Evolutionary conservation across 139 green algal species (phyloP), one percentile per base, ranked within the genome.

Genomic region (Chara braunii): DNA sequence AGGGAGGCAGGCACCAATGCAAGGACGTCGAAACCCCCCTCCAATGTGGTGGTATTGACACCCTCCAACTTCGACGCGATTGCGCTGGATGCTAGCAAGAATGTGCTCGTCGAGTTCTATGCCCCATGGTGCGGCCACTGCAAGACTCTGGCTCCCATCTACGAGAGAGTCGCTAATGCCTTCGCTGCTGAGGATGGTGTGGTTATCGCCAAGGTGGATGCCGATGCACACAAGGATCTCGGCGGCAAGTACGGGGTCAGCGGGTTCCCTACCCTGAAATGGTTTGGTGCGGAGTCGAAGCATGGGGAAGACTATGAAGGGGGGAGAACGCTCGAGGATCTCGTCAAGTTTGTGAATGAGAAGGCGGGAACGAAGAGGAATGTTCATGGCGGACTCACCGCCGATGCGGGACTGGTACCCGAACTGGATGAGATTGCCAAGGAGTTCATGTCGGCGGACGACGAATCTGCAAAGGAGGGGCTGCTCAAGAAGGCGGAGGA

Each of bases 101-200:
- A 72, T 37, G 54, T 61, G 9, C 54, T 77, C 8, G 68, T 65
- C 30, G 68, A 77, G 26, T 77, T 77, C 60, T 77, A 77, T 37
- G 68, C 68, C 8, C 68, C 68, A 4, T 77, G 68, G 68, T 75
- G 26, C 29, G 34, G 53, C 26, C 53, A 62, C 53, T 62, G 53
- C 53, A 62, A 62, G 53, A 9, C 53, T 52, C 53, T 62, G 22
- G 53, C 53, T 54, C 53, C 53, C 14, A n/a, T n/a, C 7, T 62
- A 62, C 14, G 11, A 62, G 8, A 51, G 50, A 53, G 12, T 62
- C 6, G 53, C 53, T 35, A 53, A 7, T 11, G 23, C 26, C 12
- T 62, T 32, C 14, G 53, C 7, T 18, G 53, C 18, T 11, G 53
- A 62, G 7, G 12, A 51, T 7, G 12, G 8, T n/a, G 53, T 62